A percentile compares a stretch with the other conserved stretches of the same genome.
phyloP scores from a whole-genome alignment of 2,329 filamentous ascomycete species.

The Xylaria sp. region DNA sequence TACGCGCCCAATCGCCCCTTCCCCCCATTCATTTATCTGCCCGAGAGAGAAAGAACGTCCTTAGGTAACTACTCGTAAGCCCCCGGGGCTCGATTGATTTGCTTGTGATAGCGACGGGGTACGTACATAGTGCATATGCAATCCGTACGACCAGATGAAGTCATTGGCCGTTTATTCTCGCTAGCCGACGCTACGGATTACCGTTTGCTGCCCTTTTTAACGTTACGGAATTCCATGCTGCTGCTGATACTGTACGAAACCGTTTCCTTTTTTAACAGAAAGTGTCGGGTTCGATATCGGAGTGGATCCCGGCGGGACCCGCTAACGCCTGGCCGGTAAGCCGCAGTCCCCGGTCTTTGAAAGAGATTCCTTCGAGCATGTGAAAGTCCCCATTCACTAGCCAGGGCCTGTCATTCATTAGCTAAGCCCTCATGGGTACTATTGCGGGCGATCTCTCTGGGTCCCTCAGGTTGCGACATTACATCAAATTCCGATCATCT shows the following conservation, averaged over 20 bases:
- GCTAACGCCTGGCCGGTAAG: neutral
- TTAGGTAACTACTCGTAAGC: too few species aligned
- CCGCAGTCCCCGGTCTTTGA: neutral
- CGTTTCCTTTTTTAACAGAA: slow-evolving; percentile 2
- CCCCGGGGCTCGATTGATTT: neutral
- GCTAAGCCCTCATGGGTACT: too few species aligned
- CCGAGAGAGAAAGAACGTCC: neutral
- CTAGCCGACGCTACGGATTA: neutral
- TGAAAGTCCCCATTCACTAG: slow-evolving; percentile 11
- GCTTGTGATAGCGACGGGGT: slow-evolving; percentile 7
- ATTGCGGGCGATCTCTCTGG: neutral
- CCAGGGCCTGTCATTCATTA: too few species aligned
- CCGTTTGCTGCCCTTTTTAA: neutral
- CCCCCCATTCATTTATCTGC: neutral
- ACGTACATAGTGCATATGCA: slow-evolving; percentile 8
- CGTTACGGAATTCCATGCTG: neutral
- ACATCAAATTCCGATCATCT: slow-evolving; percentile 10
- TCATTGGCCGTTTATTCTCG: slow-evolving; percentile 13
- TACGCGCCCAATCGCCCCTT: neutral
- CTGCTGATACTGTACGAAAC: neutral
- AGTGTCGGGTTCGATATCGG: slow-evolving; percentile 1
- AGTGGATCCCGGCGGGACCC: neutral
- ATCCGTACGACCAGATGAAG: slow-evolving; percentile 17
- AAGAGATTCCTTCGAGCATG: slow-evolving; percentile 7
- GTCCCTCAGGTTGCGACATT: slow-evolving; percentile 1